Evolutionary conservation across 73 alveolate species (phyloP), one percentile per base, ranked within the genome.

Genomic region (Paramecium caudatum): DNA sequence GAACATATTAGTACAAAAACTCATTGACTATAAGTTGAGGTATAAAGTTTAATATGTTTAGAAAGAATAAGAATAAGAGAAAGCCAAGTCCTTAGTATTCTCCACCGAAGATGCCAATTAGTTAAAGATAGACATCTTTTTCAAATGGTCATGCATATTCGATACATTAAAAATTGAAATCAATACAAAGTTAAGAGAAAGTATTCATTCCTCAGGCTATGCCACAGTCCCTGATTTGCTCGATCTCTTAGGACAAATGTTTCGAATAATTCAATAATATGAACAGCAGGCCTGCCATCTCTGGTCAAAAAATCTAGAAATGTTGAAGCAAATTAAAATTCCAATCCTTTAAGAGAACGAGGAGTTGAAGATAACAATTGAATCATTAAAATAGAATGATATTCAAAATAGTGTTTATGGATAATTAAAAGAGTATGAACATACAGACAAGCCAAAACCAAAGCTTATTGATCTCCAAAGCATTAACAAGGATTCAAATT

Each of bases 171-270:
- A 65, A 36, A 65, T 36, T 65, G 83, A 65, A 65, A 65, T 65
- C 47, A 65, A 65, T 65, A 25, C 49, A 65, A 65, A 65, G 83
- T 65, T 65, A 65, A 30, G 33, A 65, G 83, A 65, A 65, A 65
- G 83, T 65, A 65, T 65, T 65, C 83, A 65, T 65, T 65, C 83
- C 83, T 65, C 83, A 65, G 83, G 83, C 83, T 65, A 65, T 65
- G 83, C 83, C 83, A 65, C 83, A 65, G 83, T 65, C 83, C 17
- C 47, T 12, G 83, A 65, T 36, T 36, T 65, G 83, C 8, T 65
- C 2, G 83, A 65, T 30, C 49, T 65, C 13, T 36, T 65, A 30
- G 39, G 50, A 36, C 49, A 65, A 36, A 65, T 65, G 83, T 65
- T 65, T 36, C 47, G 83, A 15, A 33, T 65, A 12, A 36, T 65